Evolutionary conservation across 2,329 filamentous ascomycete genomes (phyloP), one percentile per base, ranked within the genome.

Genomic region (Fusarium pseudocircinatum): DNA sequence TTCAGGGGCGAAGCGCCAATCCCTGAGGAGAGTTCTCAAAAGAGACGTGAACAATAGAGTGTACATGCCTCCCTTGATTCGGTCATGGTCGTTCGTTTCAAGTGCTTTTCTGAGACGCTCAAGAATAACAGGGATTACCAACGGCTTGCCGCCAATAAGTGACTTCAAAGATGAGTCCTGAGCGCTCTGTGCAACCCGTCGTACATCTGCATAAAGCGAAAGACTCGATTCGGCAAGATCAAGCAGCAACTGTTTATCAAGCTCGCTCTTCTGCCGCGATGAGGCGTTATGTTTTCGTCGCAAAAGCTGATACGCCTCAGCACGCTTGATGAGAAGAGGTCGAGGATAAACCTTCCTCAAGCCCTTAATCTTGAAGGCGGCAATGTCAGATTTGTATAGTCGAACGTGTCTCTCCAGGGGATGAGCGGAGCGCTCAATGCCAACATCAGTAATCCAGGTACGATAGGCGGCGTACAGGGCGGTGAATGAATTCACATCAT

Each of bases 361-460:
- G 9, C 96, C 96, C 74, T 93, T 97, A 79, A 98, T 94, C 83
- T 97, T 98, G 86, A 98, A 99, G 0, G 96, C 93, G 30, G 94
- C 91, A 68, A 95, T 93, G 78, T 99, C 96, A 11, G 94, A 92
- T 77, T 92, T 91, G 79, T 98, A 93, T 2, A 99, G 88, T 60
- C 95, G 90, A 9, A 93, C 90, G 20, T 98, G 92, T 26, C 96
- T 89, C 80, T 99, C 96, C 15, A 98, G 86, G 4, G 97, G 94
- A 80, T 98, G 96, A 1, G 96, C 96, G 24, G 96, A 98, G 67
- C 96, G 89, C 83, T 99, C 96, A 68, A 98, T 97, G 24, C 97
- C 96, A 44, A 99, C 95, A 78, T 99, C 96, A 4, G 97, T 95
- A 78, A 99, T 98, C 95, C 95, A 99, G 14, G 94, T 96, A 47